Percentiles rank a stretch among this genome's conserved stretches.
These are phyloP conservation scores for Gautieria morchelliformis DNA, from an alignment of 768 basidiomycete species.

Conservation along the genomic window DNA sequence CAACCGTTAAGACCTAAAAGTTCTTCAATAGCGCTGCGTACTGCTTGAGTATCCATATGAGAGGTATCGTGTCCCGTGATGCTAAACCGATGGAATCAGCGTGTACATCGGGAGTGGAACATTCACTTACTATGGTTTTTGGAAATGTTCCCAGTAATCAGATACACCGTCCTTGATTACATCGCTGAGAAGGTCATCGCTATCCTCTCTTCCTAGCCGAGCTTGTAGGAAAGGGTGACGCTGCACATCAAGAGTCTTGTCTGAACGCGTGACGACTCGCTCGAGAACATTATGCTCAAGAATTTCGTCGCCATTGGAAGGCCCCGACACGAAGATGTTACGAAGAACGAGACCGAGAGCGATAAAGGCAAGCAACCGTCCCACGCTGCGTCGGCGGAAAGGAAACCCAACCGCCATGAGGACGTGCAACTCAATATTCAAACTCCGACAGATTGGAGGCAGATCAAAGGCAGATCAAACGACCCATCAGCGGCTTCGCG, in stretches of 20 bases:
- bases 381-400: slow-evolving; percentile 21
- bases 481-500: too few relatives aligned
- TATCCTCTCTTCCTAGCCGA: slow-evolving; percentile 79
- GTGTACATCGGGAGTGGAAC: background rate
- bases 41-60: slow-evolving; percentile 83
- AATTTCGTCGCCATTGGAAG: slow-evolving; percentile 31
- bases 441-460: background rate
- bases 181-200: slow-evolving; percentile 68
- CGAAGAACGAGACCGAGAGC: slow-evolving; percentile 14
- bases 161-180: slow-evolving; percentile 66
- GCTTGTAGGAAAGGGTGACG: slow-evolving; percentile 82
- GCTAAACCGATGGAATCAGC: slow-evolving; percentile 26
- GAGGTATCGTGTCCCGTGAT: slow-evolving; percentile 77
- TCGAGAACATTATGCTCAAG: slow-evolving; percentile 54
- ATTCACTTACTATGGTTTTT: slow-evolving; percentile 72
- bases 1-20: slow-evolving; percentile 94
- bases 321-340: slow-evolving; percentile 12
- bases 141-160: slow-evolving; percentile 91
- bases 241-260: slow-evolving; percentile 81
- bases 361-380: slow-evolving; percentile 17
- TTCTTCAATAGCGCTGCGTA: slow-evolving; percentile 84
- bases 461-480: too few relatives aligned
- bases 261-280: slow-evolving; percentile 46
- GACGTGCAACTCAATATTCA: background rate
- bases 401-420: slow-evolving; percentile 17